phyloP scores from a whole-genome alignment of 768 basidiomycete genomes.

The Austroboletus eburneus region DNA sequence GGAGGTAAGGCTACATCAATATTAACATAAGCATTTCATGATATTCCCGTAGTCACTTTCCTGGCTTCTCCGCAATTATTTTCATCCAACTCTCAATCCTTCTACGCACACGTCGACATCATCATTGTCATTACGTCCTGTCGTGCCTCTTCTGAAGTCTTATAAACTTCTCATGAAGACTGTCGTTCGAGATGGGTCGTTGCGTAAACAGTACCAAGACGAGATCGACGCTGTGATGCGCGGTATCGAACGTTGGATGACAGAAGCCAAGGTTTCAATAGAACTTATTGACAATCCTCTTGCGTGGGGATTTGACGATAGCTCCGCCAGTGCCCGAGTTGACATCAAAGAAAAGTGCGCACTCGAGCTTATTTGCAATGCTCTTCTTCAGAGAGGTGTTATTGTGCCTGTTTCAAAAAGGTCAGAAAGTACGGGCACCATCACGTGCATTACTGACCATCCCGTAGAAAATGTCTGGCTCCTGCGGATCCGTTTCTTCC shows the following conservation, averaged over 20 bases:
- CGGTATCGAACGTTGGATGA: conserved; percentile 75
- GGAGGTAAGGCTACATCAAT: conserved; percentile 45
- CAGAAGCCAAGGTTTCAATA: conserved; percentile 65
- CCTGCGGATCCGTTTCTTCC: conserved; percentile 44
- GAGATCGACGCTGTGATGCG: conserved; percentile 49
- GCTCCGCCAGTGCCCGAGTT: conserved; percentile 32
- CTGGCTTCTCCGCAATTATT: conserved; percentile 86
- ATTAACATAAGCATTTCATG: neutral
- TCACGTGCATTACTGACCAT: conserved; percentile 2
- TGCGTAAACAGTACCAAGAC: conserved; percentile 46
- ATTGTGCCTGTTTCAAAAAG: conserved; percentile 83
- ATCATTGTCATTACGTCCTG: conserved; percentile 43
- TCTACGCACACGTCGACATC: conserved; percentile 33
- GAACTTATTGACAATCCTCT: conserved; percentile 43
- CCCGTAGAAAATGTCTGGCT: conserved; percentile 51
- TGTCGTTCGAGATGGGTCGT: conserved; percentile 60
- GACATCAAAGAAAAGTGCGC: conserved; percentile 64
- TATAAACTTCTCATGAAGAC: conserved; percentile 71
- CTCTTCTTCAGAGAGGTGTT: conserved; percentile 63
- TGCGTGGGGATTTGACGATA: conserved; percentile 40
- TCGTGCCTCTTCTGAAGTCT: conserved; percentile 63
- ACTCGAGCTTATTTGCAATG: conserved; percentile 62
- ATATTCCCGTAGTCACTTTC: conserved; percentile 54
- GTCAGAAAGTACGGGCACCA: conserved; percentile 38
- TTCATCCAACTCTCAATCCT: conserved; percentile 68